phyloP scores from a whole-genome alignment of 1,284 basidiomycete species.

The Microbotryum silenes-acaulis region DNA sequence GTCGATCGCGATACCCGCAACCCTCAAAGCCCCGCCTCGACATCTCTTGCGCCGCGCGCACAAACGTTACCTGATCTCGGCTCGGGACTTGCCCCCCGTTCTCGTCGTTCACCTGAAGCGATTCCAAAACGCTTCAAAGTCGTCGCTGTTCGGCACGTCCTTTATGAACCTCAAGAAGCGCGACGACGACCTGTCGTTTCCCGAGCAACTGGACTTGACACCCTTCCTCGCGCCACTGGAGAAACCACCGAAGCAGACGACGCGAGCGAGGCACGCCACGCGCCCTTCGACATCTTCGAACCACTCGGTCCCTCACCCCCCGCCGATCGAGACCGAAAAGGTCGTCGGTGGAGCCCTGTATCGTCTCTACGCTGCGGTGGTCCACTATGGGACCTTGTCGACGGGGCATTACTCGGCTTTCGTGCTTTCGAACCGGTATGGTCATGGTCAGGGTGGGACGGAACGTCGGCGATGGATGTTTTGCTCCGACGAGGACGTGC shows the following conservation, averaged over 20 bases:
- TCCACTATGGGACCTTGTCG: slow-evolving; percentile 84
- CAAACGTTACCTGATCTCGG: slow-evolving; percentile 85
- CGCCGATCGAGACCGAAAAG: slow-evolving; percentile 1
- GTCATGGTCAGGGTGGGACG: slow-evolving; percentile 8
- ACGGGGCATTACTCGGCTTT: slow-evolving; percentile 46
- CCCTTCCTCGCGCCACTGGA: slow-evolving; percentile 70
- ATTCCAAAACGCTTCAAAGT: slow-evolving; percentile 65
- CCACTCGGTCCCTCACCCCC: slow-evolving; percentile 38
- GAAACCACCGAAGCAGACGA: slow-evolving; percentile 29
- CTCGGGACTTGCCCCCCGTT: slow-evolving; percentile 62
- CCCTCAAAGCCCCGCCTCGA: slow-evolving; percentile 27
- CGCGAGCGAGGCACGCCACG: slow-evolving; percentile 19
- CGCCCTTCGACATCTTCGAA: slow-evolving; percentile 40
- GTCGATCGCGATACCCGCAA: background rate
- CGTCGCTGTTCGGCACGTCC: slow-evolving; percentile 45
- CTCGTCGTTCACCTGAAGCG: slow-evolving; percentile 88
- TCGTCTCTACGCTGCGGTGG: slow-evolving; percentile 59
- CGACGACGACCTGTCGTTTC: slow-evolving; percentile 81
- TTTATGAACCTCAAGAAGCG: slow-evolving; percentile 65
- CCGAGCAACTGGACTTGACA: slow-evolving; percentile 69
- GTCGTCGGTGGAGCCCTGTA: slow-evolving; percentile 29
- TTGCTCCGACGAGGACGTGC: slow-evolving; percentile 69
- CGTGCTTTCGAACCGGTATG: slow-evolving; percentile 27
- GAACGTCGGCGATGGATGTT: slow-evolving; percentile 71
- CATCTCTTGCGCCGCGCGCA: slow-evolving; percentile 71